Evolutionary conservation across 2,329 filamentous ascomycete species (phyloP).

Genomic region (Diaporthe longicolla): DNA sequence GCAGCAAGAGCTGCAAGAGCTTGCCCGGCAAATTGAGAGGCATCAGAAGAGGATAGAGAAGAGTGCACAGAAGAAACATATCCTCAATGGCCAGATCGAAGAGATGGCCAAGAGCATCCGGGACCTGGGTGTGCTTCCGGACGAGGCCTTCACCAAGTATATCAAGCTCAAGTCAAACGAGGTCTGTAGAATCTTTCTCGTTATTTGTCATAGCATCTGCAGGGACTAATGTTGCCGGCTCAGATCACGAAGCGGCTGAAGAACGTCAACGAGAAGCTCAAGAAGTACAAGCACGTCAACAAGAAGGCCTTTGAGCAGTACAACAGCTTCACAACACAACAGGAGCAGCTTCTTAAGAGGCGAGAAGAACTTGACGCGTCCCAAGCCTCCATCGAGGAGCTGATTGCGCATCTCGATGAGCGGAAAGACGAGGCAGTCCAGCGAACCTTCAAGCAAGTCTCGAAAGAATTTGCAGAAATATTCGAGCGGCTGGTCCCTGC

Average conservation of each 20-base stretch:
- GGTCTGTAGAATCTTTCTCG: conserved; percentile 62
- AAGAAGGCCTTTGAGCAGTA: conserved; percentile 99
- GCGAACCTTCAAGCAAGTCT: conserved; percentile 98
- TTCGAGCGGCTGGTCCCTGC: conserved; percentile 97
- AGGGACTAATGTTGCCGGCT: conserved; percentile 42
- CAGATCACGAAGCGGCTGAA: conserved; percentile 79
- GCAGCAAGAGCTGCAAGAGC: conserved; percentile 80
- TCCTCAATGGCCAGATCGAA: conserved; percentile 80
- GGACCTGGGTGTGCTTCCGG: conserved; percentile 91
- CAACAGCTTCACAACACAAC: conserved; percentile 94
- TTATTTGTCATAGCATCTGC: background rate
- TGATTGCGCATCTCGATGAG: conserved; percentile 93
- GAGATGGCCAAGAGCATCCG: conserved; percentile 92
- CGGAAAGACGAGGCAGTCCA: conserved; percentile 98
- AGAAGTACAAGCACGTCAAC: conserved; percentile 98
- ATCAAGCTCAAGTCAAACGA: conserved; percentile 84
- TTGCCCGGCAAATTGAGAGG: conserved; percentile 83
- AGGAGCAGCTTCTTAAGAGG: conserved; percentile 87
- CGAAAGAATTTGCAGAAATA: conserved; percentile 90
- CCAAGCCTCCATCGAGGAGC: conserved; percentile 88
- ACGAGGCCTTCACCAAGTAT: conserved; percentile 94
- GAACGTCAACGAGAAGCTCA: conserved; percentile 91
- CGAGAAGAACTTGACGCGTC: conserved; percentile 89
- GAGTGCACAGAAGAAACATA: conserved; percentile 88
- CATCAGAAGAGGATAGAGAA: conserved; percentile 93